Conservation (phyloP, 352 stramenopile genomes). For the Halophytophthora batemanensis region DNA sequence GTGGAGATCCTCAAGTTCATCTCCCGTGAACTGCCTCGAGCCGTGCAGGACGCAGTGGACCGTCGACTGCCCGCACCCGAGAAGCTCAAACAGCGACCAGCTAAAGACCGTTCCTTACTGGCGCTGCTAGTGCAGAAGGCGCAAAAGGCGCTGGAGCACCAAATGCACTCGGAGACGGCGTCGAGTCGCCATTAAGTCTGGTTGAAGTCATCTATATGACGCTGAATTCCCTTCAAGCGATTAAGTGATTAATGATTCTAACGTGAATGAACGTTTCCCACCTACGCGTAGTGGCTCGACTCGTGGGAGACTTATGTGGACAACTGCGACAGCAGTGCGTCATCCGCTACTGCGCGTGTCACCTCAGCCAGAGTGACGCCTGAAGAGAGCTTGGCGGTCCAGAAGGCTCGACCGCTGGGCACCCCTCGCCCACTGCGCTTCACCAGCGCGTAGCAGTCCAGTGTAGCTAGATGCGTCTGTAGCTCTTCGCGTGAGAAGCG, state of each 20-base stretch:
- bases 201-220: too few species aligned
- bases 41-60: conserved; percentile 66
- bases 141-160: conserved; percentile 58
- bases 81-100: conserved; percentile 50
- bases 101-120: conserved; percentile 64
- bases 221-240: too few species aligned
- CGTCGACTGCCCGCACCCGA: conserved; percentile 50
- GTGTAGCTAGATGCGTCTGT: conserved; percentile 53
- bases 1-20: conserved; percentile 86
- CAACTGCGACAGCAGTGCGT: conserved; percentile 37
- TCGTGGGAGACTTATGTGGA: too few species aligned
- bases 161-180: conserved; percentile 68
- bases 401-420: conserved; percentile 31
- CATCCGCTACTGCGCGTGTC: conserved; percentile 36
- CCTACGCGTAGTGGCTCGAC: too few species aligned
- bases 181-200: conserved; percentile 3
- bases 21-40: conserved; percentile 70
- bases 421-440: conserved; percentile 26
- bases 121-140: conserved; percentile 77
- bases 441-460: conserved; percentile 71
- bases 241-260: background rate
- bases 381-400: conserved; percentile 45
- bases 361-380: conserved; percentile 48
- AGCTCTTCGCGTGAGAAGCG: conserved; percentile 56
- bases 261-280: background rate